Percentiles rank a stretch among this genome's conserved stretches.
Evolutionary conservation across 192 early-diverging fungal genomes (phyloP).

Genomic region (Geranomyces variabilis): DNA sequence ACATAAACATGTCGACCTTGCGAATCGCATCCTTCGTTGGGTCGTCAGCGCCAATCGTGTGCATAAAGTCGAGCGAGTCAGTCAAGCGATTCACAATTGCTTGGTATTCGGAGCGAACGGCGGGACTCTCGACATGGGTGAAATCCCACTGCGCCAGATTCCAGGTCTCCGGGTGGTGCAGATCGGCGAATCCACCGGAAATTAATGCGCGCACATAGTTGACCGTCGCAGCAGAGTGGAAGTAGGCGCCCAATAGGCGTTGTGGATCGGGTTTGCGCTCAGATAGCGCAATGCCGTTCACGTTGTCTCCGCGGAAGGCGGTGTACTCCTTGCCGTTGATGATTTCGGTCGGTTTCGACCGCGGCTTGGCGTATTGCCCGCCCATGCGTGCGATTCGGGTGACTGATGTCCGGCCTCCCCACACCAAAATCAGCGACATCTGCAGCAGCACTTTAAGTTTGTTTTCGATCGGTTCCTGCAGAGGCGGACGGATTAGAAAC

Average conservation of each 20-base stretch:
- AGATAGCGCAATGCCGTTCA: slow-evolving; percentile 88
- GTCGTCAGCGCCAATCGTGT: slow-evolving; percentile 85
- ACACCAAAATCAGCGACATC: slow-evolving; percentile 94
- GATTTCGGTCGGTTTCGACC: slow-evolving; percentile 88
- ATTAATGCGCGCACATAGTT: slow-evolving; percentile 93
- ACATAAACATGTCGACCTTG: slow-evolving; percentile 88
- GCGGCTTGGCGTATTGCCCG: slow-evolving; percentile 98
- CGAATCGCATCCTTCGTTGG: slow-evolving; percentile 52
- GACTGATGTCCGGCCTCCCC: slow-evolving; percentile 91
- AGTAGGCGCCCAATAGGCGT: slow-evolving; percentile 89
- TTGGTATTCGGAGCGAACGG: slow-evolving; percentile 86
- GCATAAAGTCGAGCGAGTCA: slow-evolving; percentile 93
- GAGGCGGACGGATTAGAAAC: not conserved
- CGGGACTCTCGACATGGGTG: slow-evolving; percentile 79
- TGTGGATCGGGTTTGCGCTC: slow-evolving; percentile 92
- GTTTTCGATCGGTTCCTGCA: slow-evolving; percentile 78
- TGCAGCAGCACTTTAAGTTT: slow-evolving; percentile 97
- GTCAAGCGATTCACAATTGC: slow-evolving; percentile 83
- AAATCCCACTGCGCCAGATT: slow-evolving; percentile 79
- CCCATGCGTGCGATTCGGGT: slow-evolving; percentile 98
- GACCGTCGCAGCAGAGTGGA: slow-evolving; percentile 94
- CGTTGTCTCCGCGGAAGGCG: slow-evolving; percentile 96
- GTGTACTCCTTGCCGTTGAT: slow-evolving; percentile 79
- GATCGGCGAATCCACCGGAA: slow-evolving; percentile 83
- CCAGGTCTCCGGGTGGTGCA: slow-evolving; percentile 81